Evolutionary conservation across 495 filamentous ascomycete species (phyloP), one percentile per base, ranked within the genome.

Genomic region (Hyaloscypha finlandica): DNA sequence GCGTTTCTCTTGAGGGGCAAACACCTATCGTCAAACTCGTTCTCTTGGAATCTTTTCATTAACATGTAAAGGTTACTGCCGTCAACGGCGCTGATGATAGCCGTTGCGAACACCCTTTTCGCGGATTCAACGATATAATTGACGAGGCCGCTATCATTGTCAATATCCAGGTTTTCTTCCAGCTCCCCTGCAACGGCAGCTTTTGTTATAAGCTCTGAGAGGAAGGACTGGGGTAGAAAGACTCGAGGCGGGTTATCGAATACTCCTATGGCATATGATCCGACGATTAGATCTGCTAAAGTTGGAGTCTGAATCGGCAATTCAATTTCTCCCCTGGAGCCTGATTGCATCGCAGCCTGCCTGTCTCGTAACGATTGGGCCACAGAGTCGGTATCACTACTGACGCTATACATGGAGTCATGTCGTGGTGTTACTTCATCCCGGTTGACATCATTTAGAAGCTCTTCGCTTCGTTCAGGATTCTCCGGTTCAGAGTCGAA

Each of bases 91-190:
- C 59, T 61, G 25, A 61, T 33, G 32, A 61, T 20, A n/a, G 59
- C 19, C 16, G 35, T 45, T 6, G 25, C 31, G 59, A 61, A 61
- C 19, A 61, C 32, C 37, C 9, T 61, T 33, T 61, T 61, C 32
- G 59, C 59, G 16, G 12, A 32, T 4, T 42, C 14, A 42, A 20
- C 22, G 16, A 61, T 45, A 32, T 45, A 61, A n/a, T 42, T 32
- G n/a, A 61, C 31, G 25, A 61, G 30, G 16, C 19, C 32, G 1
- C 11, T 11, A 39, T 31, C 3, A 42, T 37, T 35, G 14, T 33
- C 31, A 5, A n/a, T 42, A 29, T 42, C 35, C 31, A 61, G 16
- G 35, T 37, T 37, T 37, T 37, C n/a, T 45, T 61, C 59, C 37
- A 61, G 32, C 9, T 39, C 37, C 12, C 45, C 59, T 20, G 22